These are phyloP conservation scores for Thamnidium elegans DNA, from an alignment of 192 early-diverging fungal species.

Conservation along the genomic window DNA sequence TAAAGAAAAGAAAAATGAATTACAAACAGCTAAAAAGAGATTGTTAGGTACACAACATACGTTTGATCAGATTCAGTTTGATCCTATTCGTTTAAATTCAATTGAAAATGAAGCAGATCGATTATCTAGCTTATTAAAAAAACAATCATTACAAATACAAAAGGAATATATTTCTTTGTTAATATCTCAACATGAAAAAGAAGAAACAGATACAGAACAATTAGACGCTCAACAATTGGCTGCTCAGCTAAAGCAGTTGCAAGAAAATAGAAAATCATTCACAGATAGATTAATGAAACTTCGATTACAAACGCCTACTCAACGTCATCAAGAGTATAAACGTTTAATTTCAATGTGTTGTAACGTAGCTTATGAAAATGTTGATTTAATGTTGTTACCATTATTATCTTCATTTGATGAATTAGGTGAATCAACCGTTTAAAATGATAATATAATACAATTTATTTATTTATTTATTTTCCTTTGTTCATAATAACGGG, in stretches of 20 bases:
- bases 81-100: conserved; percentile 23
- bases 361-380: conserved; percentile 58
- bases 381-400: conserved; percentile 56
- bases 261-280: conserved; percentile 27
- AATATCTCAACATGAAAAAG: conserved; percentile 25
- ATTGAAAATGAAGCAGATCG: conserved; percentile 31
- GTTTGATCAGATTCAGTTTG: conserved; percentile 27
- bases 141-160: conserved; percentile 35
- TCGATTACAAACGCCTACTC: conserved; percentile 34
- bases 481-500: conserved; percentile 18
- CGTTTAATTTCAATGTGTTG: conserved; percentile 66
- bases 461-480: conserved; percentile 2
- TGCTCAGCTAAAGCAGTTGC: conserved; percentile 15
- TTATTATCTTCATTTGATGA: conserved; percentile 63
- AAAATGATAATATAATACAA: too few relatives aligned
- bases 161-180: conserved; percentile 30
- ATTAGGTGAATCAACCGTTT: not conserved
- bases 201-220: conserved; percentile 21
- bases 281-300: conserved; percentile 47
- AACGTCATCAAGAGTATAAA: conserved; percentile 60
- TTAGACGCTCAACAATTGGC: conserved; percentile 32
- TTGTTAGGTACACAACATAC: conserved; percentile 33
- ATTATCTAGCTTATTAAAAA: conserved; percentile 28
- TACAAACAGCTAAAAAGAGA: conserved; percentile 30
- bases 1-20: conserved; percentile 33